These are phyloP conservation scores for Carex kokanica DNA, from an alignment of 176 grass and related monocot species.

Conservation along the genomic window DNA sequence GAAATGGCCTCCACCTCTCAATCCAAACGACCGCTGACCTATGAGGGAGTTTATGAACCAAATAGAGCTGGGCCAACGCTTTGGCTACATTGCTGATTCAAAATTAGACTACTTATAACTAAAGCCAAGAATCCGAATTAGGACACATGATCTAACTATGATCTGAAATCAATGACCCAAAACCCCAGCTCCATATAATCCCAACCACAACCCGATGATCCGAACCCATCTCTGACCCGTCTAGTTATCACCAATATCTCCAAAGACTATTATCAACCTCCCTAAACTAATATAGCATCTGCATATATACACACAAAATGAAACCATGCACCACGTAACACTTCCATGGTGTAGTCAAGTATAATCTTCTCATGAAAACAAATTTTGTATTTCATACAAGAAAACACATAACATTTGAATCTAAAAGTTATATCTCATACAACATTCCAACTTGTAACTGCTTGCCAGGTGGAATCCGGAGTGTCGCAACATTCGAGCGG, in stretches of 20 bases:
- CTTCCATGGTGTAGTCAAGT: neutral
- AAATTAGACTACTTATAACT: too few species aligned
- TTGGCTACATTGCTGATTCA: too few species aligned
- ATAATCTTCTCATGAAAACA: neutral
- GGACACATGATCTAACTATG: too few species aligned
- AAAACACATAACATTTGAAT: neutral
- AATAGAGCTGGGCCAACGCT: too few species aligned
- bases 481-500: slow-evolving; percentile 57
- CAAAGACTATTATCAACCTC: neutral
- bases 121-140: too few species aligned
- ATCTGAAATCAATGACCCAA: neutral
- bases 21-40: too few species aligned
- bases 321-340: neutral
- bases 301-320: neutral
- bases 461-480: slow-evolving; percentile 53
- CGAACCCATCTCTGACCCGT: neutral
- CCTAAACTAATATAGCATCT: neutral
- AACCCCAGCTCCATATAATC: neutral
- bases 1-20: too few species aligned
- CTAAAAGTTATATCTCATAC: slow-evolving; percentile 57
- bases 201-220: neutral
- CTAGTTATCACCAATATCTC: neutral
- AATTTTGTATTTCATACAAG: neutral
- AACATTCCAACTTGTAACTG: slow-evolving; percentile 66
- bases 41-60: too few species aligned